A percentile compares a stretch with the other conserved stretches of the same genome.
These are phyloP conservation scores for Pseudogymnoascus sp. DNA, from an alignment of 2,329 filamentous ascomycete species.

Conservation along the genomic window DNA sequence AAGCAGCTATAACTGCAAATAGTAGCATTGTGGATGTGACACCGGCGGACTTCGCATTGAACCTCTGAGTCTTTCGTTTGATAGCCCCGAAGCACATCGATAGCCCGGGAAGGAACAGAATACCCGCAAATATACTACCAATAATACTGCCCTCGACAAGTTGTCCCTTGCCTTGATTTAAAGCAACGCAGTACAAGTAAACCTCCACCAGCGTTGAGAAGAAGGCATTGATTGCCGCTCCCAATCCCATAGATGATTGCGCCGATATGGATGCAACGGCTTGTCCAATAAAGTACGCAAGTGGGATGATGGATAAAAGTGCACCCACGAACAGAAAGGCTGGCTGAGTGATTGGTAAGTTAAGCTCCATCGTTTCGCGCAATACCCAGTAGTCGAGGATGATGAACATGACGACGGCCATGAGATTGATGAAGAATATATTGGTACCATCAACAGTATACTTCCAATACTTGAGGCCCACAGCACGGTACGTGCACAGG, in stretches of 20 bases:
- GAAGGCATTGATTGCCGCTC: constrained; percentile 94
- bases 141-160: constrained; percentile 96
- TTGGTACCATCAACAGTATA: constrained; percentile 98
- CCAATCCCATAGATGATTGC: constrained; percentile 96
- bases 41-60: constrained; percentile 92
- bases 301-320: constrained; percentile 84
- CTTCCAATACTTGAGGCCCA: constrained; percentile 95
- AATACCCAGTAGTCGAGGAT: constrained; percentile 89
- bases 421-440: constrained; percentile 96
- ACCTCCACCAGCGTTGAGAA: constrained; percentile 98
- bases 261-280: constrained; percentile 97
- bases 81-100: constrained; percentile 99
- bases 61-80: constrained; percentile 95
- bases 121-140: constrained; percentile 94
- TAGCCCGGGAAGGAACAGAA: constrained; percentile 85
- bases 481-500: constrained; percentile 92
- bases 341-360: constrained; percentile 68
- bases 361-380: constrained; percentile 55
- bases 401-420: constrained; percentile 86
- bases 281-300: constrained; percentile 98
- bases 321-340: constrained; percentile 80
- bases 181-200: constrained; percentile 90
- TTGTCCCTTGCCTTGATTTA: constrained; percentile 84
- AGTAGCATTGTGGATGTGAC: constrained; percentile 97
- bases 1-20: constrained; percentile 91